A percentile compares a stretch with the other conserved stretches of the same genome.
phyloP scores from a whole-genome alignment of 1,284 basidiomycete genomes.

The Omphalotus olearius region DNA sequence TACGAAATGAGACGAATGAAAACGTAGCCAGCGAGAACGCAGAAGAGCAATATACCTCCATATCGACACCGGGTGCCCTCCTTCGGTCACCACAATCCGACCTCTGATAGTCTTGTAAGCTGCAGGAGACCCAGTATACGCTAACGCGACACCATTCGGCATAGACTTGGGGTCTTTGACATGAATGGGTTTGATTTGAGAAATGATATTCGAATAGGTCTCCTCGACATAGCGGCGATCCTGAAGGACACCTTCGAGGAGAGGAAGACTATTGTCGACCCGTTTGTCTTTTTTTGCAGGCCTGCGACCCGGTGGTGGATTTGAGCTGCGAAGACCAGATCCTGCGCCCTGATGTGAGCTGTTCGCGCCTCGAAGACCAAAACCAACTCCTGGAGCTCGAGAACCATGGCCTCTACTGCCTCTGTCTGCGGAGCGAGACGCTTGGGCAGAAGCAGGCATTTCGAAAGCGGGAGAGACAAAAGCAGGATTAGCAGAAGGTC shows the following conservation, averaged over 20 bases:
- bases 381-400: no score
- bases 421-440: no score
- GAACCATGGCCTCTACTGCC: no score
- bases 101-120: not conserved
- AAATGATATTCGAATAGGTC: constrained; percentile 19
- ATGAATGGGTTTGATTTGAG: constrained; percentile 6
- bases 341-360: no score
- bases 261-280: constrained; percentile 3
- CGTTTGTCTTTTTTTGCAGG: no score
- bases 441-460: not conserved
- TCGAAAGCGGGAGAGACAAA: not conserved
- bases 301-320: not conserved
- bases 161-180: constrained; percentile 10
- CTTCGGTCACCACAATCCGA: not conserved
- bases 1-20: constrained; percentile 21
- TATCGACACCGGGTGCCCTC: not conserved
- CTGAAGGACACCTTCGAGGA: constrained; percentile 30
- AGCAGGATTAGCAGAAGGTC: not conserved
- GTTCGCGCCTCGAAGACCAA: no score
- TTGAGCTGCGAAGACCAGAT: no score
- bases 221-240: constrained; percentile 28
- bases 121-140: not conserved
- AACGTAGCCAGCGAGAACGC: constrained; percentile 12
- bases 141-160: constrained; percentile 7
- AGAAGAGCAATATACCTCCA: constrained; percentile 12